Evolutionary conservation across 306 rosid genomes (phyloP).

Genomic region (Spatholobus suberectus): DNA sequence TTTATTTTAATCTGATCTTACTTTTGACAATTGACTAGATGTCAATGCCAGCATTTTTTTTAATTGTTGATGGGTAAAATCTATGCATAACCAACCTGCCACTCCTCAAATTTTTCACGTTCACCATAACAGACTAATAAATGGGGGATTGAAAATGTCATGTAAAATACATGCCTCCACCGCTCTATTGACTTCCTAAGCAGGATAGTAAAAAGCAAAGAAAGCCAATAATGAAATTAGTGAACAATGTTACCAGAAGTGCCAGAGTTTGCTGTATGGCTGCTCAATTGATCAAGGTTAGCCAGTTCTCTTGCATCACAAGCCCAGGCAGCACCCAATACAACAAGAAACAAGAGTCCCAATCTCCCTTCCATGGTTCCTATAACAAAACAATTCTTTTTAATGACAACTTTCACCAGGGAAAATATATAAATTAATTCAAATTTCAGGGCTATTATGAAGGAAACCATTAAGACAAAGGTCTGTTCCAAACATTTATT

Average conservation of each 20-base stretch:
- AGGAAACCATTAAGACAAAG: not conserved
- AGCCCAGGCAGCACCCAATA: conserved; percentile 60
- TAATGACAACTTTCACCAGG: not conserved
- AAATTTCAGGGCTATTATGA: not conserved
- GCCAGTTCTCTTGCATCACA: conserved; percentile 60
- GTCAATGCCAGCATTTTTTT: not conserved
- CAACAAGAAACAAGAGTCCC: conserved; percentile 60
- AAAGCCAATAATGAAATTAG: not conserved
- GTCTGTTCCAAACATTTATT: not conserved
- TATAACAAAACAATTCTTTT: conserved; percentile 17
- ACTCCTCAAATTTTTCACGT: not conserved
- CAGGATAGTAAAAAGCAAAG: conserved; percentile 9
- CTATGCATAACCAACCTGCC: not conserved
- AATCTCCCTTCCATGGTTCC: conserved; percentile 62
- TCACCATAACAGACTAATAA: not conserved
- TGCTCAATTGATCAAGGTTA: conserved; percentile 10
- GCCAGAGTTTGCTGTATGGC: conserved; percentile 7
- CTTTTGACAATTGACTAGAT: not conserved
- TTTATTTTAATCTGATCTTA: not conserved
- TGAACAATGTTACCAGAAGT: conserved; percentile 35
- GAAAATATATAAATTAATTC: not conserved
- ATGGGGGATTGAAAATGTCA: conserved; percentile 14
- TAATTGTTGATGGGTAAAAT: not conserved
- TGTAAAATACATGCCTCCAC: not conserved
- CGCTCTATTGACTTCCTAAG: not conserved